Base-by-base conservation (phyloP, 2,329 filamentous ascomycete genomes). In the Amylocarpus encephaloides region DNA sequence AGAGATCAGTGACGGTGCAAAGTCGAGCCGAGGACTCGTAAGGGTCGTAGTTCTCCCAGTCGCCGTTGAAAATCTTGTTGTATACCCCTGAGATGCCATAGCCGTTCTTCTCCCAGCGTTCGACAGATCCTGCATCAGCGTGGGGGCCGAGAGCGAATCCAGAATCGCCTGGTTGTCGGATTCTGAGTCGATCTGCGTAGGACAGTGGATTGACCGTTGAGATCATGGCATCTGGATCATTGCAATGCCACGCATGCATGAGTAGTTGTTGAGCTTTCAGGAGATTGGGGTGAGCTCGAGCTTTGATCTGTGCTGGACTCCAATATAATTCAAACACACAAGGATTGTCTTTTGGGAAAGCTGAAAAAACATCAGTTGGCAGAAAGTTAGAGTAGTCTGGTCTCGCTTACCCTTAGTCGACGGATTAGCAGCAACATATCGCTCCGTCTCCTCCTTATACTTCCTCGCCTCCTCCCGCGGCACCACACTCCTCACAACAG, bases 41-140 rank as follows among this genome's bases (percentile, higher is more conserved):
- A 0, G 89, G 80, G 62, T 96, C 87, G 62, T 88, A 91, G 2
- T 76, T 67, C 56, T 94, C 88, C 89, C 90, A 95, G 1, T 74
- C 68, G 0, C 91, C 92, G 16, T 78, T 68, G 49, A 89, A 85
- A 7, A 96, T 77, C 16, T 75, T 69, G 52, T 85, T 78, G 67
- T 95, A 96, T 2, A 91, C 86, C 2, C 74, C 71, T 11, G 83
- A 77, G 1, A 64, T 70, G 0, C 83, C 80, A 57, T 90, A 91
- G 1, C 85, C 85, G 0, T 77, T 68, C 29, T 72, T 72, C 64
- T 89, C 85, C 86, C 86, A 90, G 2, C 86, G 75, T 68, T 90
- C 86, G 1, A 88, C 77, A 46, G 82, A 85, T 18, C 86, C 86
- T 12, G 85, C 85, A 59, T 90, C 86, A 1, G 85, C 73, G 62